Conservation (phyloP, 257 asterid species). For the Catharanthus roseus region DNA sequence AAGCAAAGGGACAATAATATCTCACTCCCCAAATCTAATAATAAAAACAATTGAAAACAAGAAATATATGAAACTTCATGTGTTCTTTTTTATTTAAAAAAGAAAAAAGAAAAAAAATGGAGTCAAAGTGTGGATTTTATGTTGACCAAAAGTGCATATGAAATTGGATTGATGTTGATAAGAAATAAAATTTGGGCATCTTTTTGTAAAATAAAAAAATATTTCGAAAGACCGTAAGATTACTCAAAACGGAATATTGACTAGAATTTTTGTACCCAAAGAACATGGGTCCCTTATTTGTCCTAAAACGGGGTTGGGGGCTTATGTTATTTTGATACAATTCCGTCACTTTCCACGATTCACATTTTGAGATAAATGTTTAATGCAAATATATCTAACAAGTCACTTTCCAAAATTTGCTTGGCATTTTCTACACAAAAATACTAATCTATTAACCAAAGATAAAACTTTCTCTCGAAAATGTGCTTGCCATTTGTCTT, state of each 20-base stretch:
- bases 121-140: background rate
- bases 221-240: background rate
- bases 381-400: conserved; percentile 6
- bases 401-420: conserved; percentile 26
- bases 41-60: background rate
- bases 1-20: conserved; percentile 1
- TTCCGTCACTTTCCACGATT: conserved; percentile 25
- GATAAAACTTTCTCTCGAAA: too few relatives aligned
- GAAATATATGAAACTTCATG: background rate
- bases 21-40: background rate
- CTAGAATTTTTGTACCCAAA: conserved; percentile 8
- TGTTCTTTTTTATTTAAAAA: too few relatives aligned
- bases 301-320: conserved; percentile 22
- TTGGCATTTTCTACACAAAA: background rate
- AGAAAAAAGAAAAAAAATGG: too few relatives aligned
- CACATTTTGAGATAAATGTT: conserved; percentile 9
- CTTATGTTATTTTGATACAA: conserved; percentile 1
- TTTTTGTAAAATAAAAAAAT: background rate
- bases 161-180: background rate
- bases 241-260: conserved; percentile 27
- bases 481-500: too few relatives aligned
- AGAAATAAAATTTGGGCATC: background rate
- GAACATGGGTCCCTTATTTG: conserved; percentile 15
- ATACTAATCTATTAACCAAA: background rate
- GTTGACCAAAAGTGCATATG: conserved; percentile 7